phyloP scores from a whole-genome alignment of 2,329 filamentous ascomycete species.

The Aspergillus floridensis region DNA sequence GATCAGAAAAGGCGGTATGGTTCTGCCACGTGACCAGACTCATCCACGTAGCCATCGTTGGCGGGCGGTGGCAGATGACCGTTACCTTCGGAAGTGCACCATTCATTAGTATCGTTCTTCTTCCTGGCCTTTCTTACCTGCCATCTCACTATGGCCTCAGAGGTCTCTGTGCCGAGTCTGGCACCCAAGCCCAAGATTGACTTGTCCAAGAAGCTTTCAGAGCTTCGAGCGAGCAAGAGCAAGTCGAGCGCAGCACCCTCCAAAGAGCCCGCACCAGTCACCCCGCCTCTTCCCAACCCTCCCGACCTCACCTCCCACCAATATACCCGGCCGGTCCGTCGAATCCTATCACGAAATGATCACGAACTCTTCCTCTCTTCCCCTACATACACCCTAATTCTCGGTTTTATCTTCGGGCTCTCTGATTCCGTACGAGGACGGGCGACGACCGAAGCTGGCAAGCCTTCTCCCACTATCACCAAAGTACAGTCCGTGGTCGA shows the following conservation, averaged over 20 bases:
- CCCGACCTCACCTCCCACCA: slow-evolving; percentile 59
- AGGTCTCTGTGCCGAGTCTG: slow-evolving; percentile 11
- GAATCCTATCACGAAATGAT: slow-evolving; percentile 78
- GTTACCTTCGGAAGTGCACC: neutral
- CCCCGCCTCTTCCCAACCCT: slow-evolving; percentile 68
- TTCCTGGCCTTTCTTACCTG: neutral
- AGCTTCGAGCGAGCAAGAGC: slow-evolving; percentile 35
- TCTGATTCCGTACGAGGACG: slow-evolving; percentile 71
- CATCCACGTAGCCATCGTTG: slow-evolving; percentile 2
- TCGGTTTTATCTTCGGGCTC: slow-evolving; percentile 82
- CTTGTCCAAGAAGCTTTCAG: slow-evolving; percentile 41
- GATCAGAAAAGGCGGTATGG: slow-evolving; percentile 12
- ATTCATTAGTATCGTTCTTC: neutral
- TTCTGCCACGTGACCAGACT: neutral
- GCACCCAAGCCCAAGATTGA: slow-evolving; percentile 30
- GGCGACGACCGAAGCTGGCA: slow-evolving; percentile 27
- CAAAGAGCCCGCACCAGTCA: slow-evolving; percentile 65
- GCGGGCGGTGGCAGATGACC: slow-evolving; percentile 3
- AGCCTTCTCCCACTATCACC: slow-evolving; percentile 57
- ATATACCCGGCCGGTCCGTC: slow-evolving; percentile 67
- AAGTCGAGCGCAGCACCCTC: slow-evolving; percentile 28
- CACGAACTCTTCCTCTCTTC: slow-evolving; percentile 79
- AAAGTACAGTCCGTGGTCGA: slow-evolving; percentile 69
- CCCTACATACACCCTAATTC: slow-evolving; percentile 69
- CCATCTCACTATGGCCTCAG: slow-evolving; percentile 24